Evolutionary conservation across 768 basidiomycete genomes (phyloP), one percentile per base, ranked within the genome.

Genomic region (Hypholoma sublateritium): DNA sequence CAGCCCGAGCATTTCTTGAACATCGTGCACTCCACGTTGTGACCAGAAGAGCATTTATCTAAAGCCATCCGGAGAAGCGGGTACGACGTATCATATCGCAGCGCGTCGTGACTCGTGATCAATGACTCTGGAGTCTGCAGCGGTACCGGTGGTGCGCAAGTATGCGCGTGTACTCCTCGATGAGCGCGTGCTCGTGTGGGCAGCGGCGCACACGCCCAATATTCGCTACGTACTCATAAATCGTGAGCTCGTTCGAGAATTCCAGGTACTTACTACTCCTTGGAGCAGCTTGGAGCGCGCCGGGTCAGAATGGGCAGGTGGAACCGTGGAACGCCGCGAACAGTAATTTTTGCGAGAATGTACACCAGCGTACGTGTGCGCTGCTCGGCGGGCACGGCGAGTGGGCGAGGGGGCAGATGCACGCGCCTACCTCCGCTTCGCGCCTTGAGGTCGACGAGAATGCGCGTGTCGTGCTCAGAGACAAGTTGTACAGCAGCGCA

Each of bases 401-500:
- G n/a, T n/a, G n/a, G n/a, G n/a, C n/a, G n/a, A n/a, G n/a, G n/a
- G n/a, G n/a, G n/a, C n/a, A n/a, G n/a, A n/a, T n/a, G n/a, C n/a
- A n/a, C n/a, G n/a, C n/a, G n/a, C n/a, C n/a, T n/a, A n/a, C n/a
- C n/a, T n/a, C n/a, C n/a, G n/a, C n/a, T n/a, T n/a, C n/a, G 91
- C 1, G 80, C 76, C 65, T 92, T 92, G 44, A 98, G 80, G 73
- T 98, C 95, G 53, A 98, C 83, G 53, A 99, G 84, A 74, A 99
- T 95, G 35, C 97, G 84, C 6, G 95, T 98, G 70, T 97, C 93
- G 65, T 85, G 82, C 66, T 86, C 75, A 5, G 82, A 88, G 65
- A 99, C 95, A n/a, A n/a, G 69, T 96, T 94, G 76, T 99, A 99
- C 57, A 97, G 69, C 44, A 99, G 78, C 41, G 96, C 93, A 4